Evolutionary conservation across 2,329 filamentous ascomycete species (phyloP).

Genomic region (Stagonosporopsis vannaccii): DNA sequence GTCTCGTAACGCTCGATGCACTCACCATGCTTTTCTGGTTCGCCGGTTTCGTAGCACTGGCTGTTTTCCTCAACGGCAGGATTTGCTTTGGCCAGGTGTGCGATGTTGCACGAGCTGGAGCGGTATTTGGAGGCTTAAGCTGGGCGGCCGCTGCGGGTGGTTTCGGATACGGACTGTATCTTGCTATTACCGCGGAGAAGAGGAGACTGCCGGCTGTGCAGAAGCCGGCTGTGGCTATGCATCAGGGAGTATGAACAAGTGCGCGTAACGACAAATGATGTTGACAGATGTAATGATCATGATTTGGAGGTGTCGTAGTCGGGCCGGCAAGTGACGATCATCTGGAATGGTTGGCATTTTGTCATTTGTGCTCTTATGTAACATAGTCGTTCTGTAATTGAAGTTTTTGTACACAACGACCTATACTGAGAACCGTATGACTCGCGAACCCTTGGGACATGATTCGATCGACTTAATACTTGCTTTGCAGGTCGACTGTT

Average conservation of each 20-base stretch:
- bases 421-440: neutral
- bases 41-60: constrained; percentile 80
- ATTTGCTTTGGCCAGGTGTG: constrained; percentile 65
- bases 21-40: constrained; percentile 91
- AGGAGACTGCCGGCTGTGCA: constrained; percentile 23
- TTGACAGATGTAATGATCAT: neutral
- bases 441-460: neutral
- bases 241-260: constrained; percentile 48
- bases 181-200: constrained; percentile 44
- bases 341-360: constrained; percentile 30
- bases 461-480: too few relatives aligned
- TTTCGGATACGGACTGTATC: constrained; percentile 24
- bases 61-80: constrained; percentile 67
- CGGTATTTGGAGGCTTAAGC: constrained; percentile 71
- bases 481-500: neutral
- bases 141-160: constrained; percentile 61
- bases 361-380: neutral
- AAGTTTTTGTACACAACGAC: neutral
- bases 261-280: neutral
- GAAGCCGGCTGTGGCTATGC: constrained; percentile 47
- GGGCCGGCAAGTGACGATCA: constrained; percentile 15
- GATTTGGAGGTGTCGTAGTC: neutral
- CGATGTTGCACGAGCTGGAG: constrained; percentile 66
- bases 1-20: constrained; percentile 70
- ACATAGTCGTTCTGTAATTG: neutral